phyloP scores from a whole-genome alignment of 306 rosid species.

The Cicer judaicum region DNA sequence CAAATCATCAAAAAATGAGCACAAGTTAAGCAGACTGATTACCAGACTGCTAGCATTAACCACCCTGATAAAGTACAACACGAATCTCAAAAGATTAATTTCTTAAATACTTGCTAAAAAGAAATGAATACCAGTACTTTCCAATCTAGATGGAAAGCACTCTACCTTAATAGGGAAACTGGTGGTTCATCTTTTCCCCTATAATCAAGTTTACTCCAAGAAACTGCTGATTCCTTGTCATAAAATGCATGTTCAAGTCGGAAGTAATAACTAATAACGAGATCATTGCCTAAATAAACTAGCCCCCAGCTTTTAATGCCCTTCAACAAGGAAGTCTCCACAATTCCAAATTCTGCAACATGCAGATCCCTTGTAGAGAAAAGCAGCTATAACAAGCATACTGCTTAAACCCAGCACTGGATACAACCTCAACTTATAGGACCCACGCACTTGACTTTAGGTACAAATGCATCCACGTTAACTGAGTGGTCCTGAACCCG shows the following conservation, averaged over 20 bases:
- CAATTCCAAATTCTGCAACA: conserved; percentile 23
- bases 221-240: conserved; percentile 26
- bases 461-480: conserved; percentile 37
- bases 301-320: conserved; percentile 31
- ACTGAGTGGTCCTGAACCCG: conserved; percentile 29
- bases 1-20: conserved; percentile 20
- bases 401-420: conserved; percentile 10
- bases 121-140: conserved; percentile 32
- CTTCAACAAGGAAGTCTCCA: conserved; percentile 23
- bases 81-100: conserved; percentile 28
- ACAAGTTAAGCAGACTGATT: background rate
- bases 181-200: conserved; percentile 19
- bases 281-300: conserved; percentile 22
- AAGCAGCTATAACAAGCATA: conserved; percentile 7
- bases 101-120: conserved; percentile 16
- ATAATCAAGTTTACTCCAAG: conserved; percentile 36
- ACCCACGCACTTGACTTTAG: conserved; percentile 30
- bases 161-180: conserved; percentile 26
- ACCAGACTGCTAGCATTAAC: conserved; percentile 21
- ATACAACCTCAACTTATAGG: conserved; percentile 44
- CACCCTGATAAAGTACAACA: background rate
- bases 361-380: conserved; percentile 28
- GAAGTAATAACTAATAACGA: conserved; percentile 28
- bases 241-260: conserved; percentile 28
- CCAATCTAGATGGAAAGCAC: conserved; percentile 24